Evolutionary conservation across 1,139 yeast species (phyloP), one percentile per base, ranked within the genome.

Genomic region (Meyerozyma athensensis): DNA sequence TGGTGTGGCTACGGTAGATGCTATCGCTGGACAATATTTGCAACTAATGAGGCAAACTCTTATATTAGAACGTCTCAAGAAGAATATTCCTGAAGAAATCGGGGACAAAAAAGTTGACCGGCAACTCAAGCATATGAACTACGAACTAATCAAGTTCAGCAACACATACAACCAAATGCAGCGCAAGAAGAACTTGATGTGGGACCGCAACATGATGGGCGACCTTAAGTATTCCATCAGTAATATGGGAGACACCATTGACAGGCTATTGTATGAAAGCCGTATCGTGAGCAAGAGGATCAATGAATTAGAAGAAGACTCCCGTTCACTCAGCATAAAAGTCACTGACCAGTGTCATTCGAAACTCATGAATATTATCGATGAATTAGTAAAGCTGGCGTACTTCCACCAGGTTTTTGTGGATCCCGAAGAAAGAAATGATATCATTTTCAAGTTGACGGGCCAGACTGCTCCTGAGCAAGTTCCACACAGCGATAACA

Each of bases 251-350:
- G 78, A 86, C 2, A 67, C 83, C 31, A 78, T 85, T 23, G 92
- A 95, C 18, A 69, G 95, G 44, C 65, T 92, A 41, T 75, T 80
- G 39, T 92, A 90, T 56, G 96, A 92, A 53, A 72, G 87, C 19
- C 64, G 95, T 40, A 72, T 86, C 36, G 69, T 92, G 17, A 74
- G 74, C 30, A 79, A 81, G 39, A 78, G 92, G 49, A 74, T 90
- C 39, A 77, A 80, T 39, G 97, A 92, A 53, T 81, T 89, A 19
- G 95, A 86, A 47, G 87, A 84, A 30, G 77, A 82, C 40, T 56
- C 68, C 47, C 64, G 46, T 40, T 55, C 67, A 39, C 72, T 84
- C 43, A 72, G 76, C 38, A 58, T 74, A 26, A 63, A 60, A 41
- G 45, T 67, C 28, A 50, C 57, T 35, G 58, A 57, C 17, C 63